Conservation (phyloP, 805 yeast genomes). For the Geotrichum ghanense region DNA sequence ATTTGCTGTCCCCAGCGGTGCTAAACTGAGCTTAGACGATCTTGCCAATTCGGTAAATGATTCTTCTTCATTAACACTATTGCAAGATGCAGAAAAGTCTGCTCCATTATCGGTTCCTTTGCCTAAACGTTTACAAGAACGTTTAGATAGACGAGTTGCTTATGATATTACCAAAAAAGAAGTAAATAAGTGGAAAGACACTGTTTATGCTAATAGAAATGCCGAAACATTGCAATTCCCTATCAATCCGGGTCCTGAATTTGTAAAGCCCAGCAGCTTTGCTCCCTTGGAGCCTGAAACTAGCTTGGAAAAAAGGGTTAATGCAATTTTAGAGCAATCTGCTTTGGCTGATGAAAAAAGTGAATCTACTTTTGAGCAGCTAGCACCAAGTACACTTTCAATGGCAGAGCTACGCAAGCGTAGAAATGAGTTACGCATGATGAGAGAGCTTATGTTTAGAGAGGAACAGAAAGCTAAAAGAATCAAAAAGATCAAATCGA, state of each 20-base stretch:
- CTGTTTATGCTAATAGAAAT: constrained; percentile 63
- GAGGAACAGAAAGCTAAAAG: constrained; percentile 88
- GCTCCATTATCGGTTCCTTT: constrained; percentile 58
- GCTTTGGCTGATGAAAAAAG: constrained; percentile 59
- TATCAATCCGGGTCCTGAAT: constrained; percentile 34
- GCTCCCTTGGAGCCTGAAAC: constrained; percentile 35
- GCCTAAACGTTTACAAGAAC: constrained; percentile 74
- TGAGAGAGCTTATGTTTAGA: constrained; percentile 94
- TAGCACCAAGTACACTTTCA: constrained; percentile 69
- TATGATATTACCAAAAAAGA: constrained; percentile 81
- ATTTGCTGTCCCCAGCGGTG: constrained; percentile 48
- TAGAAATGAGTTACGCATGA: constrained; percentile 71
- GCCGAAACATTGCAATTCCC: constrained; percentile 84
- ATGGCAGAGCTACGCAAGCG: constrained; percentile 69
- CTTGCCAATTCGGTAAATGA: constrained; percentile 48
- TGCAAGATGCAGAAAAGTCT: constrained; percentile 27
- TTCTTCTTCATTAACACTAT: constrained; percentile 37
- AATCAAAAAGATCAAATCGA: constrained; percentile 89
- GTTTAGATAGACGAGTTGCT: constrained; percentile 81
- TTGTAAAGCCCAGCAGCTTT: constrained; percentile 45
- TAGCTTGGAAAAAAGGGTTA: constrained; percentile 58
- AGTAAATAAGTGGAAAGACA: constrained; percentile 79
- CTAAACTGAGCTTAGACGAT: constrained; percentile 61
- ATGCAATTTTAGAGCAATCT: constrained; percentile 49
- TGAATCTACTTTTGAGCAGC: constrained; percentile 77